Conservation (phyloP, 495 filamentous ascomycete species). For the Daldinia grandis region DNA sequence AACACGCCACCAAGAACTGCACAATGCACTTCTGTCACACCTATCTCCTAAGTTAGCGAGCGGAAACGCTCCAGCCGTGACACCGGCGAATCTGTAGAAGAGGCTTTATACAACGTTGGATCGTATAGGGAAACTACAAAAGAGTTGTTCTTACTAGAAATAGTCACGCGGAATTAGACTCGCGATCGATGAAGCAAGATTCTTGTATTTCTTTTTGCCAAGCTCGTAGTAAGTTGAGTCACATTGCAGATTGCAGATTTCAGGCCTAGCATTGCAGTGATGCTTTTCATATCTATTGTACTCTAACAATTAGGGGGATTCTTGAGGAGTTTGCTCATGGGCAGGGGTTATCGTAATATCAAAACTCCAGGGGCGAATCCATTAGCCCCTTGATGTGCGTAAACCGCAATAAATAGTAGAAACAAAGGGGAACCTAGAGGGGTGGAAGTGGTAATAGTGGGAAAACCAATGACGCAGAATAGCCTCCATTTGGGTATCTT, state of each 20-base stretch:
- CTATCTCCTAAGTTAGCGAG: slow-evolving; percentile 30
- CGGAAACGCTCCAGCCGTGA: slow-evolving; percentile 27
- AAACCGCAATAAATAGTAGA: slow-evolving; percentile 18
- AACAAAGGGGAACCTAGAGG: slow-evolving; percentile 35
- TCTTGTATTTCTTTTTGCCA: slow-evolving; percentile 23
- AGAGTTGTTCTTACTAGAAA: slow-evolving; percentile 26
- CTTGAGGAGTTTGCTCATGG: slow-evolving; percentile 20
- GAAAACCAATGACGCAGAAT: slow-evolving; percentile 43
- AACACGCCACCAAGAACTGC: slow-evolving; percentile 22
- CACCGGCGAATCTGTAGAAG: slow-evolving; percentile 11
- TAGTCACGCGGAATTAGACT: slow-evolving; percentile 28
- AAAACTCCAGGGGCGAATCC: slow-evolving; percentile 39
- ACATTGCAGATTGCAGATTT: slow-evolving; percentile 33
- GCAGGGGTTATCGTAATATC: slow-evolving; percentile 35
- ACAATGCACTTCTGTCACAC: slow-evolving; percentile 33
- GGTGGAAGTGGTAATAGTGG: slow-evolving; percentile 14
- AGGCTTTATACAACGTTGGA: slow-evolving; percentile 13
- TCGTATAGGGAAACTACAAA: slow-evolving; percentile 3
- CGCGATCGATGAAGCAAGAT: slow-evolving; percentile 19
- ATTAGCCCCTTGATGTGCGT: slow-evolving; percentile 38
- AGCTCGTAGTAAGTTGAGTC: slow-evolving; percentile 40
- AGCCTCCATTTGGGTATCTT: slow-evolving; percentile 45
- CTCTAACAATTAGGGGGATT: slow-evolving; percentile 41
- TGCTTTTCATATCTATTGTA: slow-evolving; percentile 41
- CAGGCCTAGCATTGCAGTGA: slow-evolving; percentile 37